Evolutionary conservation across 768 basidiomycete genomes (phyloP), one percentile per base, ranked within the genome.

Genomic region (Polyporus arcularius): DNA sequence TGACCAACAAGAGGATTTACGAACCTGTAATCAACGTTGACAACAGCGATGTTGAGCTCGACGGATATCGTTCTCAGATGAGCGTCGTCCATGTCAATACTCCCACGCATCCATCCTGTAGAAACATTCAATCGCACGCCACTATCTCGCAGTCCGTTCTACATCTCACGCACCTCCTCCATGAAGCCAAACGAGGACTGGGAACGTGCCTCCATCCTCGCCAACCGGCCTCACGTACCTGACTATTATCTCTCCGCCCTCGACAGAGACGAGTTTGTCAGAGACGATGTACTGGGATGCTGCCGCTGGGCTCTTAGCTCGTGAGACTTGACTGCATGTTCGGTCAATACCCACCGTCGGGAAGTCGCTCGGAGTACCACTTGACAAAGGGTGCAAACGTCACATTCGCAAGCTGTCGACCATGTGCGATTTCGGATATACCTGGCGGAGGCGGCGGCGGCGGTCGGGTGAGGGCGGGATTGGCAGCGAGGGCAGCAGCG

Each of bases 1-100:
- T 26, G 15, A 32, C 16, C 21, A 31, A 18, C 10, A 16, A 38
- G 10, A 14, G 5, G 48, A 42, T 4, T 28, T 10, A 40, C 39
- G 45, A 26, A 65, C 64, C 64, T 54, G 43, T 66, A 66, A 1
- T 56, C 65, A 1, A 63, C 65, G 42, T 58, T 67, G 16, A 71
- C 67, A 16, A 65, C 63, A 15, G 60, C 61, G 15, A 72, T 38
- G 12, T 60, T 52, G 4, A 65, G 41, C 4, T 68, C 56, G 7
- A 67, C 67, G 38, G 48, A 48, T 48, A 70, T 4, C 10, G 35
- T 45, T 15, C 65, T 52, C 14, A 72, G 65, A 26, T 53, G 15
- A 30, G 53, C 55, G 42, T 71, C 71, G 39, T 70, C 66, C 3
- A 62, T 12, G 7, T 68, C 59, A 26, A 63, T 18, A 26, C 4